Evolutionary conservation across 73 alveolate genomes (phyloP), one percentile per base, ranked within the genome.

Genomic region (Breviolum minutum): DNA sequence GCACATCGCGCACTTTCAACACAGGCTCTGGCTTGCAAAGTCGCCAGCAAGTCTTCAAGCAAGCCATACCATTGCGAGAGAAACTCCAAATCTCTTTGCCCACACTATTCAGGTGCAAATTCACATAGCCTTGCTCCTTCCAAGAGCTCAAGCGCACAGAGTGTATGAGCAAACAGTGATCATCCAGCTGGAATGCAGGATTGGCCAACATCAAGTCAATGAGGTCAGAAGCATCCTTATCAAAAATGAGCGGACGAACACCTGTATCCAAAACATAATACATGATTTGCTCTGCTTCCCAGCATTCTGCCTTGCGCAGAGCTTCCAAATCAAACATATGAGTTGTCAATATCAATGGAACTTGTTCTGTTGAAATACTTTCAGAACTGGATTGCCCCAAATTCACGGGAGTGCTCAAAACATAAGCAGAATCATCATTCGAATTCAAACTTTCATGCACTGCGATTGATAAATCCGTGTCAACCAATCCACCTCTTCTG

Each of bases 61-160:
- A 32, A 29, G 62, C 64, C 19, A 12, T 29, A 13, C 88, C 88
- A 79, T 12, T 8, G 24, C 1, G 61, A 29, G 88, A 13, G 61
- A 79, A 29, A 27, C 66, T 0, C 88, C 88, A 79, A 24, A 79
- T 11, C 24, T 20, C 30, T 29, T 11, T 79, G 64, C 88, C 88
- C 88, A 79, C 88, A 32, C 68, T 79, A 26, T 29, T 79, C 66
- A 0, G 19, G 66, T 11, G 26, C n/a, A 2, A 2, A 7, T 24
- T 24, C 66, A 79, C 88, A 26, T 13, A 32, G 66, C 88, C 88
- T 12, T n/a, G 14, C 88, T 79, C 83, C 83, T 73, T 73, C 83
- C 83, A 73, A 14, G 83, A n/a, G 2, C 14, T 9, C 17, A 73
- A 32, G 83, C 11, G 32, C 40, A 5, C 12, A 6, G 32, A n/a